These are phyloP conservation scores for Huntiella abstrusa DNA, from an alignment of 2,329 filamentous ascomycete genomes.

Conservation along the genomic window DNA sequence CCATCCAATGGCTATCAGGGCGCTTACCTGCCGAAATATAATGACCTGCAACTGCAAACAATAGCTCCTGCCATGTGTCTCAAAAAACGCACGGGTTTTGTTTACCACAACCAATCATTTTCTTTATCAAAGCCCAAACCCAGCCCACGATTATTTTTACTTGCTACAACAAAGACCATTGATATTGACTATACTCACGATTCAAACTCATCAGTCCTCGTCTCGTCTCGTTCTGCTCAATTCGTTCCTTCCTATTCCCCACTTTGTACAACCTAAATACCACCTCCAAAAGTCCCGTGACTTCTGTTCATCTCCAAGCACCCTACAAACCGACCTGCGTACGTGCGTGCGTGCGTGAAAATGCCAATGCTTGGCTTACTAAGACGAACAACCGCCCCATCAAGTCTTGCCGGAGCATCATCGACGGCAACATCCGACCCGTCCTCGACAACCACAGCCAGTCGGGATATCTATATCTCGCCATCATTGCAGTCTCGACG, in stretches of 20 bases:
- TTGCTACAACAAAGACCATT: background rate
- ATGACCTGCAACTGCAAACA: too few species aligned
- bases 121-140: too few species aligned
- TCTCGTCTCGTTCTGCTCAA: background rate
- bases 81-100: too few species aligned
- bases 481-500: background rate
- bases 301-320: background rate
- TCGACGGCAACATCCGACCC: background rate
- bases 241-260: background rate
- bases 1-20: too few species aligned
- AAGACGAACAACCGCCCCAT: slow-evolving; percentile 1
- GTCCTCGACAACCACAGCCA: background rate
- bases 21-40: too few species aligned
- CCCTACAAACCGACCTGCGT: background rate
- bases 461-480: background rate
- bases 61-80: too few species aligned
- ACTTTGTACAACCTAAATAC: background rate
- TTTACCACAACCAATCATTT: too few species aligned
- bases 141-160: background rate
- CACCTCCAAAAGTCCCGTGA: background rate
- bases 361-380: slow-evolving; percentile 5
- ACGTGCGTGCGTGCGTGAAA: background rate
- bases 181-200: background rate
- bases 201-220: background rate
- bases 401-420: background rate